phyloP scores from a whole-genome alignment of 2,329 filamentous ascomycete genomes.

The Aspergillus vadensis region DNA sequence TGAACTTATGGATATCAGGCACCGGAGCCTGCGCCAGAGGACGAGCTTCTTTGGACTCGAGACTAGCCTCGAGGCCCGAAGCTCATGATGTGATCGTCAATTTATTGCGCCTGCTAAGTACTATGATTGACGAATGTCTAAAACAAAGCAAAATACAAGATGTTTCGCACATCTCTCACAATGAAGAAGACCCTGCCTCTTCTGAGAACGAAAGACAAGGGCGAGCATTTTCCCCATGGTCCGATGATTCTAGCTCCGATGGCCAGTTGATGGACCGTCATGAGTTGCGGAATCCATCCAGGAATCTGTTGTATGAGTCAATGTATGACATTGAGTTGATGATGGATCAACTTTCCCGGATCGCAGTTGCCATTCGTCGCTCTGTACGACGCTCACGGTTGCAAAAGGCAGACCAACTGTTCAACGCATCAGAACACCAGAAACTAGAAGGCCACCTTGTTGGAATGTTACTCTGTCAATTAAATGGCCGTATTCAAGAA shows the following conservation, averaged over 20 bases:
- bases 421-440: neutral
- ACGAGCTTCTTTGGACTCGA: constrained; percentile 9
- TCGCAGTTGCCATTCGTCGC: constrained; percentile 13
- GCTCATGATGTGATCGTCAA: neutral
- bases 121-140: neutral
- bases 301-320: neutral
- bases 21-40: constrained; percentile 2
- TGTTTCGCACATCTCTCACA: accelerated
- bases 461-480: neutral
- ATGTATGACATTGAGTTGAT: constrained; percentile 13
- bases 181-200: neutral
- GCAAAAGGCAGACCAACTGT: constrained; percentile 11
- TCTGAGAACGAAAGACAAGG: no score
- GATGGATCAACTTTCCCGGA: constrained; percentile 12
- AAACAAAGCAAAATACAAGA: neutral
- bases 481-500: neutral
- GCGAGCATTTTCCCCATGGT: neutral
- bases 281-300: neutral
- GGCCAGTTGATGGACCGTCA: neutral
- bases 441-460: neutral
- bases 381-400: constrained; percentile 7
- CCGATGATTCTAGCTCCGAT: neutral
- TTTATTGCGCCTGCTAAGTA: neutral
- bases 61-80: constrained; percentile 5
- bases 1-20: constrained; percentile 16